Evolutionary conservation across 169 alveolate species (phyloP), one percentile per base, ranked within the genome.

Genomic region (Haemoproteus tartakovskyi): DNA sequence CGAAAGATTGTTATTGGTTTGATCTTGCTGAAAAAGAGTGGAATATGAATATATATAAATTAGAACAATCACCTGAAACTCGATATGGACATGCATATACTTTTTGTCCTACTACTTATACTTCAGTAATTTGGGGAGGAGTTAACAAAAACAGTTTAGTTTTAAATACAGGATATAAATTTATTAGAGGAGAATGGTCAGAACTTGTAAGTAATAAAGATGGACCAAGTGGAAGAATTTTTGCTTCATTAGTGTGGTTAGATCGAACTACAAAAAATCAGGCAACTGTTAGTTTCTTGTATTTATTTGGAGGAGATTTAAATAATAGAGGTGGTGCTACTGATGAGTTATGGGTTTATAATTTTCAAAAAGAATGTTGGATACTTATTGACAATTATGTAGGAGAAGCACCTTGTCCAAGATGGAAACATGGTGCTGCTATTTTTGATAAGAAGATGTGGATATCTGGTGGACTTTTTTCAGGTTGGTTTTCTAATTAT

Each of bases 401-500:
- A 29, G 84, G 84, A 5, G 70, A 30, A 41, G 26, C 61, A 24
- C 84, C 84, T 41, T 70, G 84, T 38, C 62, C 84, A 41, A 70
- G 84, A 37, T 70, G 84, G 84, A 70, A 70, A 29, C 84, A 70
- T 41, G 78, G 84, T 3, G 70, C 84, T 54, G 84, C 57, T 27
- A 70, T 70, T 56, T 24, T 70, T 16, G 84, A 70, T 57, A 70
- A 70, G 50, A 70, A 70, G 18, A 70, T 70, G 84, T 70, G 84
- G 84, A 56, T 70, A 47, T 54, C 62, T 46, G 84, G 84, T 27
- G 84, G 84, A 5, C n/a, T 70, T 8, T 70, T 43, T 50, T 54
- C 70, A n/a, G 84, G 84, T 8, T 70, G 84, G 84, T 70, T 70
- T 70, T 54, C 84, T 14, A 70, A 52, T 56, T 70, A 70, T 70